phyloP scores from a whole-genome alignment of 352 stramenopile genomes.

The Globisporangium nodosum region DNA sequence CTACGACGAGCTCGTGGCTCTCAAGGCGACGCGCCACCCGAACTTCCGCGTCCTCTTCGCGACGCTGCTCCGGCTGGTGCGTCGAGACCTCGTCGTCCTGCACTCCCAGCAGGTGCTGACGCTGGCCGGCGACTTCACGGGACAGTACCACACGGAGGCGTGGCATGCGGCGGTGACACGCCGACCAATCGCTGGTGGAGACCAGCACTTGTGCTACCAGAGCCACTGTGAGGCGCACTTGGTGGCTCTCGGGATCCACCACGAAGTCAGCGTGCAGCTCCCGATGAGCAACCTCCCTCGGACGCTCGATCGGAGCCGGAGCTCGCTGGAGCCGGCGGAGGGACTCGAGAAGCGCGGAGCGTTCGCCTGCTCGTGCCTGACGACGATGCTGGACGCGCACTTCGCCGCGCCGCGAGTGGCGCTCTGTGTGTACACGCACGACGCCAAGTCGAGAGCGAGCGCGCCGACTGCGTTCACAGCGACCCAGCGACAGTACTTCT shows the following conservation, averaged over 20 bases:
- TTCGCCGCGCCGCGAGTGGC: conserved; percentile 26
- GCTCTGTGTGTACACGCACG: conserved; percentile 56
- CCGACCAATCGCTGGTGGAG: conserved; percentile 18
- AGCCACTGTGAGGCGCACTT: conserved; percentile 30
- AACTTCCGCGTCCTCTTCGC: conserved; percentile 36
- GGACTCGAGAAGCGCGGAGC: conserved; percentile 51
- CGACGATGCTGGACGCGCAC: conserved; percentile 50
- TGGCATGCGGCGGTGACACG: conserved; percentile 42
- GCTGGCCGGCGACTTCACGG: conserved; percentile 62
- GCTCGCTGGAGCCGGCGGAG: conserved; percentile 24
- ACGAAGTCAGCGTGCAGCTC: conserved; percentile 31
- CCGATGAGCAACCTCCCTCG: conserved; percentile 75
- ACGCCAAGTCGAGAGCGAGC: conserved; percentile 10
- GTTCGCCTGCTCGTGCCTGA: conserved; percentile 50
- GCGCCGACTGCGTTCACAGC: conserved; percentile 30
- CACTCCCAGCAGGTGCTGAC: conserved; percentile 68
- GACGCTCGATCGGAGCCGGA: conserved; percentile 52
- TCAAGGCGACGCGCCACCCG: conserved; percentile 25
- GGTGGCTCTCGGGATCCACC: conserved; percentile 44
- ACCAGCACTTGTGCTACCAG: conserved; percentile 49
- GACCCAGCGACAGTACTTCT: conserved; percentile 54
- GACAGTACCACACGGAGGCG: conserved; percentile 34
- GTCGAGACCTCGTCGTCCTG: conserved; percentile 37
- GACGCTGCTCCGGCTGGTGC: conserved; percentile 35
- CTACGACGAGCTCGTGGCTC: conserved; percentile 37